Conservation (phyloP, 202 grass and related monocot genomes). For the Zoysia matrella region DNA sequence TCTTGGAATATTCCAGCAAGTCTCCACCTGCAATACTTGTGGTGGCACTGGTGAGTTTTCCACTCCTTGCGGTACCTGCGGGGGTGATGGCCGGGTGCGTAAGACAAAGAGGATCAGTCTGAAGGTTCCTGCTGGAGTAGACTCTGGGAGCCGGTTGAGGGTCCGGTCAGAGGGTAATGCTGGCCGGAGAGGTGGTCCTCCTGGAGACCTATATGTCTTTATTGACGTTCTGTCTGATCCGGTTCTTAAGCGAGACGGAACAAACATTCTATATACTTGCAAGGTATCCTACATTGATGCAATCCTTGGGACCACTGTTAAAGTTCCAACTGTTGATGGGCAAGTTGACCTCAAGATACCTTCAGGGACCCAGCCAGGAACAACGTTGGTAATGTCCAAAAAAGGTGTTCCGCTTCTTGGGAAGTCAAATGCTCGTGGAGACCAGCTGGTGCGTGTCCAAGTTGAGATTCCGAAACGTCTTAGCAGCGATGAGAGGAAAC, state of each 20-base stretch:
- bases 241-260: conserved; percentile 90
- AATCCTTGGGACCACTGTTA: conserved; percentile 89
- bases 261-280: conserved; percentile 93
- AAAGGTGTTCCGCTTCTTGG: conserved; percentile 91
- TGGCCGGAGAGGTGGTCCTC: conserved; percentile 80
- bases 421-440: conserved; percentile 80
- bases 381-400: conserved; percentile 97
- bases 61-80: conserved; percentile 85
- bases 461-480: conserved; percentile 97
- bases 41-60: conserved; percentile 86
- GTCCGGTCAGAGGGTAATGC: conserved; percentile 93
- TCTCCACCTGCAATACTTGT: conserved; percentile 83
- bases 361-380: conserved; percentile 84
- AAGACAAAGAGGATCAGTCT: conserved; percentile 94
- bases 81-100: conserved; percentile 83
- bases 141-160: conserved; percentile 93
- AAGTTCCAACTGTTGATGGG: conserved; percentile 90
- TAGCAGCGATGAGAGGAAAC: conserved; percentile 80
- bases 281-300: conserved; percentile 98
- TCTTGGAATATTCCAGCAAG: conserved; percentile 97
- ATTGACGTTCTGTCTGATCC: conserved; percentile 89
- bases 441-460: conserved; percentile 91
- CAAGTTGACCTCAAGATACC: conserved; percentile 95
- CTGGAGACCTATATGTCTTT: conserved; percentile 95
- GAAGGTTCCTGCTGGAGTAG: conserved; percentile 92